Base-by-base conservation (phyloP, 495 filamentous ascomycete genomes). In the Penicillium dipodomyicola region DNA sequence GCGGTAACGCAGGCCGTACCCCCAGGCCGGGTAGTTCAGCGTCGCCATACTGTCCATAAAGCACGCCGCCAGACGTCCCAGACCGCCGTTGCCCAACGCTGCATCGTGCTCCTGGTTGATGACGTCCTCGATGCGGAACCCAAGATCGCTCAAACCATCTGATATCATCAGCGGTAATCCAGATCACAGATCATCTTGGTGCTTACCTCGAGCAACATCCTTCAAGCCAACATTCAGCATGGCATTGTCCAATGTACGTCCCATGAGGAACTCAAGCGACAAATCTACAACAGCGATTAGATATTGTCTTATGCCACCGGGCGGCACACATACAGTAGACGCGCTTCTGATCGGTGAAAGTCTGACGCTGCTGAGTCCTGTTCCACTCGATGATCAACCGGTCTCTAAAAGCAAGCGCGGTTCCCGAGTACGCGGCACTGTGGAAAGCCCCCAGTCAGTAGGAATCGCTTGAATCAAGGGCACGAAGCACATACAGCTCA, bases 211-310 rank as follows among this genome's bases (percentile, higher is more conserved):
- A 20, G 94, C 94, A 49, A 86, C 73, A 65, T 90, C 84, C 73
- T 98, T 98, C 75, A 90, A 77, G 10, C 88, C 90, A 51, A 94
- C 81, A 65, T 98, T 98, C 53, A 98, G 82, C 90, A 98, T 97
- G 30, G 95, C 92, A 86, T 98, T 98, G 74, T 98, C 94, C 62
- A 98, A 74, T 33, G 94, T 88, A 63, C 94, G 80, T 23, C 94
- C 94, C 94, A 98, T 98, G 56, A 98, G 76, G 64, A 98, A 98
- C 68, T 98, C 94, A 41, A 98, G 82, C 30, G 91, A 96, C 41
- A 98, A 80, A 70, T 98, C 83, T 84, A 61, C 10, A 25, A 12
- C 3, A 39, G 52, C 30, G 0, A 35, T 52, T 52, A 56, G 41
- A n/a, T 14, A 45, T 10, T 39, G 7, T 25, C 20, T 23, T 41